A percentile compares a stretch with the other conserved stretches of the same genome.
phyloP scores from a whole-genome alignment of 768 basidiomycete species.

The Mycena latifolia region DNA sequence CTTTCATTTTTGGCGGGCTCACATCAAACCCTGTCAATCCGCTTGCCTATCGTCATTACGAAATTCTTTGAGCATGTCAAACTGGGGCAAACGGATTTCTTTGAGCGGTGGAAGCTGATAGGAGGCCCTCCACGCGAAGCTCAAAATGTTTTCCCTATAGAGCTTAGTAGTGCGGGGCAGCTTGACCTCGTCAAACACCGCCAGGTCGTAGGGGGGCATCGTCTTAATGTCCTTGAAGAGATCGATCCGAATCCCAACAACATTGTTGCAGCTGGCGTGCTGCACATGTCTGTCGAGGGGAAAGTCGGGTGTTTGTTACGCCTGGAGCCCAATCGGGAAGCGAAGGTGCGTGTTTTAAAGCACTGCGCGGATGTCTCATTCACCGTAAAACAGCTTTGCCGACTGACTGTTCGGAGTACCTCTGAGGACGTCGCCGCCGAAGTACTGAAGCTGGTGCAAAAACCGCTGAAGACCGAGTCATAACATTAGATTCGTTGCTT shows the following conservation, averaged over 20 bases:
- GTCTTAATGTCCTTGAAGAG: slow-evolving; percentile 81
- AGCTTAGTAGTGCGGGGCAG: slow-evolving; percentile 73
- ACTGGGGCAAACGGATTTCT: slow-evolving; percentile 88
- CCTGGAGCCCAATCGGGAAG: slow-evolving; percentile 95
- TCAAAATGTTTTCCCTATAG: slow-evolving; percentile 88
- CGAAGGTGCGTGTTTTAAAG: slow-evolving; percentile 87
- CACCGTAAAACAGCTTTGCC: slow-evolving; percentile 75
- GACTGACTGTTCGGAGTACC: slow-evolving; percentile 94
- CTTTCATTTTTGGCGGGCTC: slow-evolving; percentile 95
- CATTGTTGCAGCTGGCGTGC: slow-evolving; percentile 93
- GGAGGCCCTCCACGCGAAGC: slow-evolving; percentile 95
- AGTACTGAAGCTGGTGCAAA: slow-evolving; percentile 69
- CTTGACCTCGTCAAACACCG: slow-evolving; percentile 81
- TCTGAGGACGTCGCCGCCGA: slow-evolving; percentile 89
- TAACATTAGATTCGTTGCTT: slow-evolving; percentile 30
- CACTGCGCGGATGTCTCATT: too few relatives aligned
- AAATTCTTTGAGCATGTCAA: slow-evolving; percentile 97
- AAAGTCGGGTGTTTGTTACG: slow-evolving; percentile 96
- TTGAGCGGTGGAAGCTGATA: slow-evolving; percentile 98
- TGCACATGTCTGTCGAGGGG: slow-evolving; percentile 91
- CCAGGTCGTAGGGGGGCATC: slow-evolving; percentile 83
- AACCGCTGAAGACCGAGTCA: slow-evolving; percentile 53
- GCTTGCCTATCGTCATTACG: slow-evolving; percentile 87
- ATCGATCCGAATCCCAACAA: slow-evolving; percentile 97
- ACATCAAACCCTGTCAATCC: slow-evolving; percentile 86